Conservation (phyloP, 139 green algal species). For the Klebsormidium nitens region DNA sequence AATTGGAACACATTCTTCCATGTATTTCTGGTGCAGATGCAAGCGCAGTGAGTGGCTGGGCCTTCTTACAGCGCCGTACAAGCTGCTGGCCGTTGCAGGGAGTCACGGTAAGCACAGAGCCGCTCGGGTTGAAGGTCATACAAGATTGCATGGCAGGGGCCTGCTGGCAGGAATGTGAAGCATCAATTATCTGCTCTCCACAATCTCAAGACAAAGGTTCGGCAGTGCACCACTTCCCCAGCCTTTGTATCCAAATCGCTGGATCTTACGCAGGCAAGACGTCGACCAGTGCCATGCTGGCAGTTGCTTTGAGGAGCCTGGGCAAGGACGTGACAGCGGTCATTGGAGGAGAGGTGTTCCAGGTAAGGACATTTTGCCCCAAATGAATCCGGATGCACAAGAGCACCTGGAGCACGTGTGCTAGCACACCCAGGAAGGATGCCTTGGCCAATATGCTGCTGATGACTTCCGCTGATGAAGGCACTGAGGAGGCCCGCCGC, state of each 20-base stretch:
- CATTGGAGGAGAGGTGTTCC: constrained; percentile 34
- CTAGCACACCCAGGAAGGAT: no score
- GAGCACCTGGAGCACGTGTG: no score
- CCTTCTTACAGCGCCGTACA: constrained; percentile 23
- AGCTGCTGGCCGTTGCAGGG: constrained; percentile 39
- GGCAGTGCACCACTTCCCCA: not conserved
- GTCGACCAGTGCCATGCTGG: constrained; percentile 40
- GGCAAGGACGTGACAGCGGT: constrained; percentile 34
- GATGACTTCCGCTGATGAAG: no score
- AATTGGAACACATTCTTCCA: not conserved
- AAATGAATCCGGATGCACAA: no score
- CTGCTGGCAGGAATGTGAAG: no score
- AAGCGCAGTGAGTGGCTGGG: constrained; percentile 39
- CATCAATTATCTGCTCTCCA: no score
- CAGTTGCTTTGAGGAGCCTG: constrained; percentile 16
- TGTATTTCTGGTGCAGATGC: not conserved
- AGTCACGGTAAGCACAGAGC: no score
- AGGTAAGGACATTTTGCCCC: no score
- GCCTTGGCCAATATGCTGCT: no score
- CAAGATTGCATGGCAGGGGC: no score
- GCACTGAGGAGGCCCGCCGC: no score
- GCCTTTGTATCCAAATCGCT: not conserved
- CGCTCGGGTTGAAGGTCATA: no score
- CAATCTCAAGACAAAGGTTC: not conserved
- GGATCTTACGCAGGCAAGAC: constrained; percentile 32